A percentile compares a stretch with the other conserved stretches of the same genome.
phyloP scores from a whole-genome alignment of 139 green algal species.

The Chlorella sp. region DNA sequence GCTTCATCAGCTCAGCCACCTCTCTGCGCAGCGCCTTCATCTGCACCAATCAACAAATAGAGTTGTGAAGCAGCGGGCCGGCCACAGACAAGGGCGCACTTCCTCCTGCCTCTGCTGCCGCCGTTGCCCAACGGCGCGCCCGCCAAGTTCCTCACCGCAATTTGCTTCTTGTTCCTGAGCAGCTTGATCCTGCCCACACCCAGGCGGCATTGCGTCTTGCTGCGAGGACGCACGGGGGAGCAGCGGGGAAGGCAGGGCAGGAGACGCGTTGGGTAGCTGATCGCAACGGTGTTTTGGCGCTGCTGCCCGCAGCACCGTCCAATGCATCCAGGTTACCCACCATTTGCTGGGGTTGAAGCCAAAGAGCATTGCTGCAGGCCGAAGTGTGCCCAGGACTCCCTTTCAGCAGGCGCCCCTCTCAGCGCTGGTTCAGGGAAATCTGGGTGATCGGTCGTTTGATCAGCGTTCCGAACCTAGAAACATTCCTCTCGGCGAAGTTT shows the following conservation, averaged over 20 bases:
- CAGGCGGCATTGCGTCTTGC: slow-evolving; percentile 79
- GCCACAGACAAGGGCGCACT: neutral
- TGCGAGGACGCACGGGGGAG: neutral
- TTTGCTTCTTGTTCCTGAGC: slow-evolving; percentile 77
- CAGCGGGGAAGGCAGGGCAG: neutral
- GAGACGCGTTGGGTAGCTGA: too few relatives aligned
- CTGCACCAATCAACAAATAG: slow-evolving; percentile 40
- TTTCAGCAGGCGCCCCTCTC: too few relatives aligned
- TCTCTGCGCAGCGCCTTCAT: slow-evolving; percentile 73
- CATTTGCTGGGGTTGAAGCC: slow-evolving; percentile 50
- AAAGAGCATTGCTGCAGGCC: neutral
- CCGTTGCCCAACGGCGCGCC: neutral
- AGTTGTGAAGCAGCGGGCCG: neutral
- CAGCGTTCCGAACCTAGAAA: too few relatives aligned
- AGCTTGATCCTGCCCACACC: slow-evolving; percentile 78
- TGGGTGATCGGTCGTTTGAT: too few relatives aligned
- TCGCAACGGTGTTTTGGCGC: too few relatives aligned
- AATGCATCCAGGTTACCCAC: slow-evolving; percentile 6
- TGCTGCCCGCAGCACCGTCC: too few relatives aligned
- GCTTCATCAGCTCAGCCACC: slow-evolving; percentile 77
- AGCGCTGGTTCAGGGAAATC: too few relatives aligned
- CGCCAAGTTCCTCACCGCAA: slow-evolving; percentile 35
- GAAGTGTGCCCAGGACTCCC: too few relatives aligned
- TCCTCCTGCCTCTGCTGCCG: neutral
- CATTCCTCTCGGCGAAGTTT: too few relatives aligned